Percentiles rank a stretch among this genome's conserved stretches.
Conservation (phyloP, 768 basidiomycete species). For the Trametes villosa region DNA sequence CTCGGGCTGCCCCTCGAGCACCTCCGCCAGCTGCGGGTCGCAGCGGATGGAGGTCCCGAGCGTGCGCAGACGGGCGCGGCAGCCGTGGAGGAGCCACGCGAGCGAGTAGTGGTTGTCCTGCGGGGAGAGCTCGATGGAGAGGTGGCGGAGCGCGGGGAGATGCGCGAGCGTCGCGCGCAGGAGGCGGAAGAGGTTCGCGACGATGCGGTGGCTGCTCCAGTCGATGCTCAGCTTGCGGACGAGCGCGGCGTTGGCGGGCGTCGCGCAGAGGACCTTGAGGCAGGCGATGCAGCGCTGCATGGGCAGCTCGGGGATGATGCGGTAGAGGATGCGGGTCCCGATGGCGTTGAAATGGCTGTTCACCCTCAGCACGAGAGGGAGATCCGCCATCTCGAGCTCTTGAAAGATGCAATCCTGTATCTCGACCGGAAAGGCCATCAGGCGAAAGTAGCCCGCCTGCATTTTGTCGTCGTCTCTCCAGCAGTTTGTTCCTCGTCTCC, state of each 20-base stretch:
- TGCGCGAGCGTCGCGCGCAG: conserved; percentile 48
- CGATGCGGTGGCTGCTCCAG: conserved; percentile 42
- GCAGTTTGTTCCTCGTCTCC: too few relatives aligned
- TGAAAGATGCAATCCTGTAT: conserved; percentile 40
- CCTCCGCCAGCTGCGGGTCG: conserved; percentile 48
- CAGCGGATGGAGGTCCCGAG: conserved; percentile 64
- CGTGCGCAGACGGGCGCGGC: conserved; percentile 47
- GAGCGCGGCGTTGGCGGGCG: conserved; percentile 34
- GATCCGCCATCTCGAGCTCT: conserved; percentile 32
- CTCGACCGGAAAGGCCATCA: conserved; percentile 40
- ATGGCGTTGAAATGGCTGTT: conserved; percentile 34
- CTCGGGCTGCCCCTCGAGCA: conserved; percentile 53
- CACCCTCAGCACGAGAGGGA: conserved; percentile 31
- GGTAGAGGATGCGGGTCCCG: conserved; percentile 42
- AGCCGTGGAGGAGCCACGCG: conserved; percentile 53
- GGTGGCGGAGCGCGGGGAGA: conserved; percentile 44
- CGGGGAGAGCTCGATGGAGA: conserved; percentile 54
- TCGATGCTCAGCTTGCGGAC: conserved; percentile 55
- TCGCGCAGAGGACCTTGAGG: conserved; percentile 45
- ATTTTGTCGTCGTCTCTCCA: too few relatives aligned
- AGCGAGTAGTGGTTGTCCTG: conserved; percentile 40
- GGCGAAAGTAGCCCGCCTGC: conserved; percentile 6
- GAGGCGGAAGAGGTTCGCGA: conserved; percentile 53
- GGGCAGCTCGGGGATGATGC: conserved; percentile 39
- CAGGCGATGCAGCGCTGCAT: conserved; percentile 41